Evolutionary conservation across 371 early-diverging fungal genomes (phyloP).

Genomic region (Mucor velutinosus): DNA sequence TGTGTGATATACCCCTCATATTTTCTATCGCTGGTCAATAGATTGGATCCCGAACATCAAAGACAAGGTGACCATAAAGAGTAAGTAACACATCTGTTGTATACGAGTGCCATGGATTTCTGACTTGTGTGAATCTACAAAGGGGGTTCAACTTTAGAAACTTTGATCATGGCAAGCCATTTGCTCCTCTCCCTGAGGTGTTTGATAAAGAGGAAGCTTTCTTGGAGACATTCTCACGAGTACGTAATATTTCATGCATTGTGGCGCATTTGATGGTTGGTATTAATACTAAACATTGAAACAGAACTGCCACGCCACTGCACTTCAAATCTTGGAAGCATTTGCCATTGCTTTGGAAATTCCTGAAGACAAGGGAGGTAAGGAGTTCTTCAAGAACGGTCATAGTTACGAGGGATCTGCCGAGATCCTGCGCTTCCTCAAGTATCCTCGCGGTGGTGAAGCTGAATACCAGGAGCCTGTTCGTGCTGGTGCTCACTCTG

Average conservation of each 20-base stretch:
- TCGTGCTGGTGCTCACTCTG: slow-evolving; percentile 66
- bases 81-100: slow-evolving; percentile 31
- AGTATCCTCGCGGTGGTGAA: slow-evolving; percentile 60
- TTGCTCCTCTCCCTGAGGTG: slow-evolving; percentile 39
- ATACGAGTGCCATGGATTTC: not conserved
- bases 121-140: not conserved
- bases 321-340: slow-evolving; percentile 52
- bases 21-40: slow-evolving; percentile 6
- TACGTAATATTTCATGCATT: slow-evolving; percentile 16
- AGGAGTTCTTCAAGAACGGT: slow-evolving; percentile 51
- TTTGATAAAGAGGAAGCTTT: slow-evolving; percentile 37
- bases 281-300: not conserved
- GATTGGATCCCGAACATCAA: slow-evolving; percentile 59
- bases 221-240: slow-evolving; percentile 40
- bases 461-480: slow-evolving; percentile 42
- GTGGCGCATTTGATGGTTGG: not conserved
- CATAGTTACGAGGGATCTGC: slow-evolving; percentile 57
- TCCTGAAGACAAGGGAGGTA: slow-evolving; percentile 57
- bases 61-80: slow-evolving; percentile 68
- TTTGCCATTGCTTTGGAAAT: slow-evolving; percentile 68
- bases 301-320: slow-evolving; percentile 52
- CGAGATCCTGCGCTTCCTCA: slow-evolving; percentile 57
- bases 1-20: not conserved
- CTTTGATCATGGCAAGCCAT: slow-evolving; percentile 44
- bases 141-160: slow-evolving; percentile 66